phyloP scores from a whole-genome alignment of 2,329 filamentous ascomycete species.

The Exophiala aquamarina region DNA sequence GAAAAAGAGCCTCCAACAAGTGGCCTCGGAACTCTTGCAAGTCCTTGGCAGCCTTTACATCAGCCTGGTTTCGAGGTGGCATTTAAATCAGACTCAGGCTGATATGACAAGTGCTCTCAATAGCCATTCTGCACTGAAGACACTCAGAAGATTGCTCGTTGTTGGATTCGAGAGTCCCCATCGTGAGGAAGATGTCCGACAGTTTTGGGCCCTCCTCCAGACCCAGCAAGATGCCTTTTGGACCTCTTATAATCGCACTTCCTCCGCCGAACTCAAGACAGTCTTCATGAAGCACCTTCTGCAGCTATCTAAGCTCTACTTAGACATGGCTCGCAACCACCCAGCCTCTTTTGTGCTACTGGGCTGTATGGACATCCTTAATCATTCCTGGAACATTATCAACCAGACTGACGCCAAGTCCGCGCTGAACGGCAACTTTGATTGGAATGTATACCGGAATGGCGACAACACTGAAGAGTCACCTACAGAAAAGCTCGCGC shows the following conservation, averaged over 20 bases:
- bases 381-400: conserved; percentile 82
- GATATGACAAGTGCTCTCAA: conserved; percentile 64
- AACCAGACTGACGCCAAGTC: conserved; percentile 37
- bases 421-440: conserved; percentile 13
- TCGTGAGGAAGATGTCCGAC: conserved; percentile 69
- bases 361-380: conserved; percentile 72
- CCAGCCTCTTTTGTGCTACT: conserved; percentile 80
- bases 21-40: conserved; percentile 81
- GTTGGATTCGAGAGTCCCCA: conserved; percentile 83
- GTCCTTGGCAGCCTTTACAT: conserved; percentile 77
- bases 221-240: conserved; percentile 77
- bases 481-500: conserved; percentile 73
- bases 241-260: conserved; percentile 58
- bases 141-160: conserved; percentile 74
- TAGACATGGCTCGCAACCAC: conserved; percentile 78
- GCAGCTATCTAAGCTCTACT: conserved; percentile 87
- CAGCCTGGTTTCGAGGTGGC: conserved; percentile 62
- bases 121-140: conserved; percentile 66
- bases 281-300: conserved; percentile 81
- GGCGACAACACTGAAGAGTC: conserved; percentile 50
- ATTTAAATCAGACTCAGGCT: conserved; percentile 54
- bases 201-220: conserved; percentile 79
- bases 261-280: conserved; percentile 51
- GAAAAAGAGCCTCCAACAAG: conserved; percentile 72
- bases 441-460: conserved; percentile 45